A percentile compares a stretch with the other conserved stretches of the same genome.
Conservation (phyloP, 1,139 yeast species). For the Saccharomyces hybrid region DNA sequence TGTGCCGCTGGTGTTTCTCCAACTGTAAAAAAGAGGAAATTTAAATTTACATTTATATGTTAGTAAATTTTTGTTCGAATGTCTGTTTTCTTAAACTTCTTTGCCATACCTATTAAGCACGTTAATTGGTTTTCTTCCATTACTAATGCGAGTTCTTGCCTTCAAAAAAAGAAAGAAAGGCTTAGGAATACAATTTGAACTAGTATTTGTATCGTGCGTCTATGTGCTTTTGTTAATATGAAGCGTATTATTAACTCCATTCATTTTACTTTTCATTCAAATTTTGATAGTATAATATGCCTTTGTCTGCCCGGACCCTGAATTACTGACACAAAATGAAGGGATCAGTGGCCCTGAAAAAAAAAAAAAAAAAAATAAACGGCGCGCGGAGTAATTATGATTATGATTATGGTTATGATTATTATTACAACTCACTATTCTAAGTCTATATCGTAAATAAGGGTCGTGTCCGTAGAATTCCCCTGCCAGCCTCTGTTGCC, state of each 20-base stretch:
- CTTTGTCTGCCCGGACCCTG: background rate
- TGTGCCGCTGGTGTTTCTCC: constrained; percentile 30
- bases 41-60: background rate
- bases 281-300: background rate
- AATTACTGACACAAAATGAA: background rate
- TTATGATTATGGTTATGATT: background rate
- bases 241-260: background rate
- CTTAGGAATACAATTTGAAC: background rate
- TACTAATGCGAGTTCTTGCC: background rate
- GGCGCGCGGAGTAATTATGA: background rate
- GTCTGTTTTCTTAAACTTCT: background rate
- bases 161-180: background rate
- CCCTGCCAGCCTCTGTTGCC: constrained; percentile 97
- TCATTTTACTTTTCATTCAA: background rate
- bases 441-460: constrained; percentile 63
- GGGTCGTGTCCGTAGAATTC: constrained; percentile 64
- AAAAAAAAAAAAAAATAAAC: background rate
- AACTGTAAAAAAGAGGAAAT: constrained; percentile 8
- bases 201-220: background rate
- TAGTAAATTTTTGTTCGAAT: background rate
- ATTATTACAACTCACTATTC: constrained; percentile 10
- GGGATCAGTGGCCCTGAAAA: background rate
- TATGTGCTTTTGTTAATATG: background rate
- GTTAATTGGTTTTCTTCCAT: background rate
- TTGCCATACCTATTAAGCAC: background rate